Percentiles rank a stretch among this genome's conserved stretches.
These are phyloP conservation scores for Carex kokanica DNA, from an alignment of 176 grass and related monocot genomes.

Conservation along the genomic window DNA sequence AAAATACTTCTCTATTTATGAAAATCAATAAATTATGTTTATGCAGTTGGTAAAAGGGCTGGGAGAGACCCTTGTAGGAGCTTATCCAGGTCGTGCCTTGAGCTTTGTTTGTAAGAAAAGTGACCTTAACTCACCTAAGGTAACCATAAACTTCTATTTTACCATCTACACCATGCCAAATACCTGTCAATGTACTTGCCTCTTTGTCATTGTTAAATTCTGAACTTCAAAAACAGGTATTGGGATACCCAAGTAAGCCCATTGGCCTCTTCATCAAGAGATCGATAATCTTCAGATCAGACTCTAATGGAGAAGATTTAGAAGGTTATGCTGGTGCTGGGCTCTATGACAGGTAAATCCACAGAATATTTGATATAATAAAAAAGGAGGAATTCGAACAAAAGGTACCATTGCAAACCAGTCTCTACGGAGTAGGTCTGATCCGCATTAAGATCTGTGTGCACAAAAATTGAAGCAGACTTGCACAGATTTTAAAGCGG, in stretches of 20 bases:
- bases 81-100: constrained; percentile 85
- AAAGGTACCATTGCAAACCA: background rate
- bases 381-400: background rate
- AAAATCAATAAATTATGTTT: background rate
- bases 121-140: constrained; percentile 72
- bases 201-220: background rate
- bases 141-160: constrained; percentile 26
- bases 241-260: constrained; percentile 94
- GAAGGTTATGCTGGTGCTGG: constrained; percentile 98
- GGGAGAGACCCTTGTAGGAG: constrained; percentile 90
- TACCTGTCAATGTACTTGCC: constrained; percentile 9
- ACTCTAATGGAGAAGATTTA: constrained; percentile 95
- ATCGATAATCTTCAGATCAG: constrained; percentile 93
- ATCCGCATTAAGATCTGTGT: too few species aligned
- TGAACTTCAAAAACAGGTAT: constrained; percentile 42
- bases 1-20: background rate
- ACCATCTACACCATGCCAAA: constrained; percentile 5
- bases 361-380: background rate
- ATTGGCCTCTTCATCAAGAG: constrained; percentile 89
- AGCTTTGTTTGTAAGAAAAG: constrained; percentile 85
- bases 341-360: constrained; percentile 78
- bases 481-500: too few species aligned
- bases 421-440: too few species aligned
- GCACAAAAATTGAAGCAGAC: too few species aligned
- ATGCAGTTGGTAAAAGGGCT: constrained; percentile 75